A percentile compares a stretch with the other conserved stretches of the same genome.
Conservation (phyloP, 805 yeast genomes). For the Hanseniaspora meyeri region DNA sequence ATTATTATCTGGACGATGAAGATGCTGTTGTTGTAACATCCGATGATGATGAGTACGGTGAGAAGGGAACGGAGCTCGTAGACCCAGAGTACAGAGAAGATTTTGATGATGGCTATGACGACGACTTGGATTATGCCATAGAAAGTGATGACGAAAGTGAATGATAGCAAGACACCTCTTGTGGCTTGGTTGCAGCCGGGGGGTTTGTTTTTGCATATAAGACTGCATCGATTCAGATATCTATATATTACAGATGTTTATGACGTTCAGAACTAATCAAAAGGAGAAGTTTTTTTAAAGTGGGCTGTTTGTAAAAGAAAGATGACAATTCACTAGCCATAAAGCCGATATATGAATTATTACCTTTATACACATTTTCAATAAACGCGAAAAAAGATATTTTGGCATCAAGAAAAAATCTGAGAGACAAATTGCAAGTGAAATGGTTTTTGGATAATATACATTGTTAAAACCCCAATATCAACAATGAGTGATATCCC, state of each 20-base stretch:
- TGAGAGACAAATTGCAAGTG: not conserved
- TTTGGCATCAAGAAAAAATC: not conserved
- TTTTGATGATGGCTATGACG: slow-evolving; percentile 31
- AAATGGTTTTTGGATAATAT: no score
- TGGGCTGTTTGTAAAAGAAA: no score
- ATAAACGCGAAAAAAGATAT: not conserved
- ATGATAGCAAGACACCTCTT: not conserved
- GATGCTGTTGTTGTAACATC: slow-evolving; percentile 24
- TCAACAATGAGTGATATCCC: no score
- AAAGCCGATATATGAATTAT: not conserved
- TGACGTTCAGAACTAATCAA: no score
- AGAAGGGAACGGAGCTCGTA: slow-evolving; percentile 23
- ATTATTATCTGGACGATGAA: slow-evolving; percentile 20
- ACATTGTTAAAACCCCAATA: no score
- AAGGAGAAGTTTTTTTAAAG: no score
- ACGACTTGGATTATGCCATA: slow-evolving; percentile 27
- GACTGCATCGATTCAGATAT: not conserved
- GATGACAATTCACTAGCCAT: not conserved
- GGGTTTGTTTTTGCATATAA: no score
- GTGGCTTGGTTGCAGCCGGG: no score
- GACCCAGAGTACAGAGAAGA: slow-evolving; percentile 30
- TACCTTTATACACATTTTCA: not conserved
- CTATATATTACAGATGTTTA: no score
- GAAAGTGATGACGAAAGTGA: slow-evolving; percentile 22
- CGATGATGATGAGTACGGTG: slow-evolving; percentile 16